These are phyloP conservation scores for Ustilago crameri DNA, from an alignment of 1,284 basidiomycete species.

Conservation along the genomic window DNA sequence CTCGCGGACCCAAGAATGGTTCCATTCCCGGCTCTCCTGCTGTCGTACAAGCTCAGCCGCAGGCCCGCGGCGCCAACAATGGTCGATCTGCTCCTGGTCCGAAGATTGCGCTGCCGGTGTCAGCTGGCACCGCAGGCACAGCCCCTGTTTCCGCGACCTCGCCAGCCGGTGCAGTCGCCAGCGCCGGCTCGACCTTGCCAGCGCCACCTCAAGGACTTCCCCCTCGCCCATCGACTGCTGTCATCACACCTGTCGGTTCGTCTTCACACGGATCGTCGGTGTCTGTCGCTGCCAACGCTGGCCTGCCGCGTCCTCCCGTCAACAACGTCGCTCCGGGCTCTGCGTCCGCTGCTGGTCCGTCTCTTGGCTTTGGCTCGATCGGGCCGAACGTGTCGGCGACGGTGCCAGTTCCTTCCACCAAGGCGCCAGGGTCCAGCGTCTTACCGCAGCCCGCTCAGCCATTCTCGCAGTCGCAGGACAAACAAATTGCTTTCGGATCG, in stretches of 20 bases:
- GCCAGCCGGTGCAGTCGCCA: slow-evolving; percentile 5
- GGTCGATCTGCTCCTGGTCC: slow-evolving; percentile 10
- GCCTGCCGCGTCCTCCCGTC: slow-evolving; percentile 51
- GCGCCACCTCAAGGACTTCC: slow-evolving; percentile 60
- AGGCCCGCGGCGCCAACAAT: slow-evolving; percentile 9
- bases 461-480: slow-evolving; percentile 24
- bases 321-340: slow-evolving; percentile 11
- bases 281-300: slow-evolving; percentile 46
- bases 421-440: slow-evolving; percentile 27
- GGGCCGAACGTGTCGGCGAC: slow-evolving; percentile 18
- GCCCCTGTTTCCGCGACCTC: slow-evolving; percentile 11
- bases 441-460: slow-evolving; percentile 39
- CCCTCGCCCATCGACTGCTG: slow-evolving; percentile 50
- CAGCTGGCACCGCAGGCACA: slow-evolving; percentile 2
- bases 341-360: slow-evolving; percentile 8
- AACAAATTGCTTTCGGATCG: slow-evolving; percentile 14
- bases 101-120: slow-evolving; percentile 12
- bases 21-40: slow-evolving; percentile 39
- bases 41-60: slow-evolving; percentile 12
- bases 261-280: slow-evolving; percentile 41
- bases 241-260: slow-evolving; percentile 35
- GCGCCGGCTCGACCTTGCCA: slow-evolving; percentile 39
- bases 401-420: slow-evolving; percentile 16
- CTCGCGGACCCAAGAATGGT: slow-evolving; percentile 26
- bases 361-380: slow-evolving; percentile 49